Evolutionary conservation across 179 eudicot species (phyloP).

Genomic region (Beta lomatogona): DNA sequence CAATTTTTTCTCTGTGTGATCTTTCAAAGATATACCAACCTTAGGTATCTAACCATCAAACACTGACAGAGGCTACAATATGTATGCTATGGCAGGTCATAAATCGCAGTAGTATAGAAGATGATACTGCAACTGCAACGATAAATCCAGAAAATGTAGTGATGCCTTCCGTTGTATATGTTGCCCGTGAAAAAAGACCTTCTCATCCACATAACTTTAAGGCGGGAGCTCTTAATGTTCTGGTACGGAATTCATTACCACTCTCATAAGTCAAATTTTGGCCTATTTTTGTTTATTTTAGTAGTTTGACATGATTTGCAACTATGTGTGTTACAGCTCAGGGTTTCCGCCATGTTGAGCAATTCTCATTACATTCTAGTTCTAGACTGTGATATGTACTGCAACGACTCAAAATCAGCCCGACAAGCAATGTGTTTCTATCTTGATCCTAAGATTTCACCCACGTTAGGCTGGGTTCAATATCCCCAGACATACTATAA

Average conservation of each 20-base stretch:
- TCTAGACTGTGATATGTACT: slow-evolving; percentile 70
- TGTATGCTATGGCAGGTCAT: too few relatives aligned
- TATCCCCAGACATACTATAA: slow-evolving; percentile 48
- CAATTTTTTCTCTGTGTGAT: too few relatives aligned
- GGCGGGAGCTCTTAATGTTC: slow-evolving; percentile 76
- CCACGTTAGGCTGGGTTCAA: slow-evolving; percentile 43
- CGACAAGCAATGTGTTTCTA: slow-evolving; percentile 57
- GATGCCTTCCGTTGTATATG: slow-evolving; percentile 66
- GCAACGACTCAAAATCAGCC: slow-evolving; percentile 48
- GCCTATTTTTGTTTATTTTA: not conserved
- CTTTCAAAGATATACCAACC: too few relatives aligned
- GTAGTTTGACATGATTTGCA: not conserved
- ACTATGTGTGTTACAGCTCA: slow-evolving; percentile 37
- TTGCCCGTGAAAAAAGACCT: slow-evolving; percentile 67
- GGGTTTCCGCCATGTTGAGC: slow-evolving; percentile 49
- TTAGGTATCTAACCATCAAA: too few relatives aligned
- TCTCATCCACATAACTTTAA: slow-evolving; percentile 68
- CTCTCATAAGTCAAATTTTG: not conserved
- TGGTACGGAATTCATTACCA: slow-evolving; percentile 35
- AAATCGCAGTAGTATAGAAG: too few relatives aligned
- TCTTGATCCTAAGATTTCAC: slow-evolving; percentile 42
- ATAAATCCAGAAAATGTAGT: slow-evolving; percentile 22
- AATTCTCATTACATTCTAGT: slow-evolving; percentile 45
- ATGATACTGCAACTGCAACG: not conserved
- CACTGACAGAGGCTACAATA: too few relatives aligned